Evolutionary conservation across 352 stramenopile species (phyloP), one percentile per base, ranked within the genome.

Genomic region (Globisporangium splendens): DNA sequence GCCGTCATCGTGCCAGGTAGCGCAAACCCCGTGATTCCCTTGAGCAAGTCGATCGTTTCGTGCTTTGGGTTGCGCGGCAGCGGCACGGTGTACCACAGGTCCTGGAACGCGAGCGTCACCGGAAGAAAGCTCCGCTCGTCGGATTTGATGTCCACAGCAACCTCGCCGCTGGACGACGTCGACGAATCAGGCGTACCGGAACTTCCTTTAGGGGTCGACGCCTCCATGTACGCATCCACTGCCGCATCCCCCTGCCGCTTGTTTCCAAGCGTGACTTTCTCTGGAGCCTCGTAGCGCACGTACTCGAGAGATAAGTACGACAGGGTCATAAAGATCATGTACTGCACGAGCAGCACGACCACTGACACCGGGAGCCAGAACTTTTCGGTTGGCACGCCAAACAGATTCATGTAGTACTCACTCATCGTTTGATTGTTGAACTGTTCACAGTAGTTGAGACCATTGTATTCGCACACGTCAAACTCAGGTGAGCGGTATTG

Each of bases 1-100:
- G 83, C 83, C 4, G 79, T 87, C 46, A 92, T 83, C 0, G 65
- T 72, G 0, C 84, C 83, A 15, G 81, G 83, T 15, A 68, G 20
- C 1, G 78, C 76, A 35, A 72, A 77, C 13, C 80, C 83, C 6
- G 70, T 79, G 54, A 93, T 76, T 4, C 71, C 68, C 56, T 83
- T 77, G 14, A 93, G 69, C 46, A 89, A 52, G 38, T 86, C 67
- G 24, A 84, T 47, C 13, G 57, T 57, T 17, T 76, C 56, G 7
- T 35, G 3, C 13, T 63, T 50, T 15, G 60, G 61, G 39, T 65
- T 73, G 28, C 50, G 67, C 13, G 70, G 72, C 2, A 69, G 62
- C 0, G 62, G 51, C 13, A 89, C 77, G 8, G 73, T 78, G 64
- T 89, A 89, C 69, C 72, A 80, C 11, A 89, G 50, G 46, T 88